phyloP scores from a whole-genome alignment of 2,329 filamentous ascomycete genomes.

The Monosporascus ibericus region DNA sequence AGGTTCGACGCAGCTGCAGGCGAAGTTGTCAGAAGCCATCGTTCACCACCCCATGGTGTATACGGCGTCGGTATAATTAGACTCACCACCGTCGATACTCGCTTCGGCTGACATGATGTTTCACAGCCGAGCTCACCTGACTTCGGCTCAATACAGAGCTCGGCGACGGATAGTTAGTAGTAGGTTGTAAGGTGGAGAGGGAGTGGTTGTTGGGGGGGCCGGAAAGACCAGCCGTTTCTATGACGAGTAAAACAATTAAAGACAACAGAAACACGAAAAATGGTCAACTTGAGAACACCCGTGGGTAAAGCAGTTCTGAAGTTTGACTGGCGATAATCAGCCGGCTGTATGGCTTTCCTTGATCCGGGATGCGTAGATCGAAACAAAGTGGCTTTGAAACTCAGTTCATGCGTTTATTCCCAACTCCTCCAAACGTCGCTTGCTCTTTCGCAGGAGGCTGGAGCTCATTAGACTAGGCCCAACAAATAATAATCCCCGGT shows the following conservation, averaged over 20 bases:
- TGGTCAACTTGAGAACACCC: neutral
- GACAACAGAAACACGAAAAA: neutral
- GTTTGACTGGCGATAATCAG: neutral
- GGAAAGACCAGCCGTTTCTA: conserved; percentile 10
- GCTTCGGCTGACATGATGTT: conserved; percentile 24
- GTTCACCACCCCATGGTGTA: conserved; percentile 4
- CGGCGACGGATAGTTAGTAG: conserved; percentile 5
- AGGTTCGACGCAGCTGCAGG: conserved; percentile 57
- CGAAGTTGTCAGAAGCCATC: conserved; percentile 12
- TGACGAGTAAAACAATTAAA: neutral
- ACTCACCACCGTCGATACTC: conserved; percentile 14
- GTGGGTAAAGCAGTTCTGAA: neutral
- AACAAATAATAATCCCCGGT: neutral
- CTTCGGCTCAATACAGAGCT: conserved; percentile 15
- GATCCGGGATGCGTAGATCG: too few relatives aligned
- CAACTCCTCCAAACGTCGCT: conserved; percentile 4
- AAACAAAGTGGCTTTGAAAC: too few relatives aligned
- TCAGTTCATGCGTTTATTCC: too few relatives aligned
- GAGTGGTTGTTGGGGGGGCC: conserved; percentile 5
- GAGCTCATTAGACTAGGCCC: conserved; percentile 2
- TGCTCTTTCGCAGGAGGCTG: conserved; percentile 11
- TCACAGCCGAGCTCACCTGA: conserved; percentile 20
- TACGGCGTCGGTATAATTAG: too few relatives aligned
- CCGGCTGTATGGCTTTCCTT: too few relatives aligned
- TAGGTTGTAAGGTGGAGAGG: neutral